phyloP scores from a whole-genome alignment of 352 stramenopile species.

The Globisporangium camurandrum region DNA sequence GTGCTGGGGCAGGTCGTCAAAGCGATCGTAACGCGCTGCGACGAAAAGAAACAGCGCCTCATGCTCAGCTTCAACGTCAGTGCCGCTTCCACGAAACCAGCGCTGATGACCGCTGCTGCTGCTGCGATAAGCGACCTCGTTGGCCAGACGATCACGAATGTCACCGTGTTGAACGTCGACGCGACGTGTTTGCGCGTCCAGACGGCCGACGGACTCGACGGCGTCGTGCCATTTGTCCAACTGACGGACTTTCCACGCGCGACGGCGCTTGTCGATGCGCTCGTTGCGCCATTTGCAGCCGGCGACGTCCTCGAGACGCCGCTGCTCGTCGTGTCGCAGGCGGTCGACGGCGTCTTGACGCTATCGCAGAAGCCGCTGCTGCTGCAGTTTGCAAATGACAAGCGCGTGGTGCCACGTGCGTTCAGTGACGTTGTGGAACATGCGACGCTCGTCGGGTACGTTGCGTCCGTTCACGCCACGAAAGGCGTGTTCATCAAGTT shows the following conservation, averaged over 20 bases:
- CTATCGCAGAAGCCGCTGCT: slow-evolving; percentile 82
- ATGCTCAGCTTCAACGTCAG: slow-evolving; percentile 82
- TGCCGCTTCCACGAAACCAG: slow-evolving; percentile 2
- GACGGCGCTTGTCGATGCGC: slow-evolving; percentile 62
- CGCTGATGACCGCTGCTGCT: slow-evolving; percentile 5
- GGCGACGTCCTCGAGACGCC: slow-evolving; percentile 50
- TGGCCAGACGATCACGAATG: slow-evolving; percentile 43
- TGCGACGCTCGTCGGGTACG: slow-evolving; percentile 61
- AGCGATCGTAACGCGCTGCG: slow-evolving; percentile 64
- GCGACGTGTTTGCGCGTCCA: slow-evolving; percentile 62
- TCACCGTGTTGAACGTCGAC: slow-evolving; percentile 68
- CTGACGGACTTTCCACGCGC: slow-evolving; percentile 80
- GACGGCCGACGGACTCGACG: slow-evolving; percentile 65
- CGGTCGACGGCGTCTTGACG: slow-evolving; percentile 59
- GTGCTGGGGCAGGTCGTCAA: slow-evolving; percentile 83
- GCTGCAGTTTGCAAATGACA: slow-evolving; percentile 31
- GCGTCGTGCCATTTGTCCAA: slow-evolving; percentile 72
- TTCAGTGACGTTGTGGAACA: slow-evolving; percentile 60
- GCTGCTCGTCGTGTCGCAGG: slow-evolving; percentile 63
- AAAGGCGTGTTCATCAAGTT: slow-evolving; percentile 86
- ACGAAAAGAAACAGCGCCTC: slow-evolving; percentile 71
- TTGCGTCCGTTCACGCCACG: slow-evolving; percentile 64
- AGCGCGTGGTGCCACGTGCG: slow-evolving; percentile 34
- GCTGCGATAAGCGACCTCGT: slow-evolving; percentile 32
- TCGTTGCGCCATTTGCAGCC: slow-evolving; percentile 41